Evolutionary conservation across 148 eudicot genomes (phyloP).

Genomic region (Cornus suecica): DNA sequence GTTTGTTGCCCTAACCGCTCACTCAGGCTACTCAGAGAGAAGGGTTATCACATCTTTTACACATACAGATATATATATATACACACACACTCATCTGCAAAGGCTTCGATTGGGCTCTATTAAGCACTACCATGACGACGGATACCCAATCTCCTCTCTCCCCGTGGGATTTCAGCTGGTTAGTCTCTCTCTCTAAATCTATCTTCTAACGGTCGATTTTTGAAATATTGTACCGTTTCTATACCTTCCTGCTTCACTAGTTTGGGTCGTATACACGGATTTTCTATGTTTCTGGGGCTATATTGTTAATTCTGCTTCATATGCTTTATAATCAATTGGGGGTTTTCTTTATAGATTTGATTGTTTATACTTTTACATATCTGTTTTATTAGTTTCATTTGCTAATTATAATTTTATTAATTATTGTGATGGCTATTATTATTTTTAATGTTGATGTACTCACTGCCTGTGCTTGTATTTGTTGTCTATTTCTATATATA

Average conservation of each 20-base stretch:
- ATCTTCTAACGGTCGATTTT: background rate
- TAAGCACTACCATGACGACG: slow-evolving; percentile 1
- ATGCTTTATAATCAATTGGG: background rate
- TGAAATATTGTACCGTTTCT: background rate
- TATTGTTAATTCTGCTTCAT: background rate
- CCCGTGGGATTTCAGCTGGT: slow-evolving; percentile 60
- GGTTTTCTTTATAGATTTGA: background rate
- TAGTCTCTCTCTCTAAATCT: slow-evolving; percentile 7
- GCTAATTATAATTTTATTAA: no score
- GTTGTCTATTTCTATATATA: background rate
- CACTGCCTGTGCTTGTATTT: background rate
- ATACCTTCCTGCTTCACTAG: background rate
- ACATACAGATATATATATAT: no score
- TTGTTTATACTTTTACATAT: background rate
- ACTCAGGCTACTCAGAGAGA: no score
- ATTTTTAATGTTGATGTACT: background rate
- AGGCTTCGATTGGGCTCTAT: background rate
- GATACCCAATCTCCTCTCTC: slow-evolving; percentile 26
- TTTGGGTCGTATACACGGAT: background rate
- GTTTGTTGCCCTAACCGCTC: no score
- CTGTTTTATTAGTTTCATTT: background rate
- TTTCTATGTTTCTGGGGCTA: background rate
- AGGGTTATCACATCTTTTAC: no score
- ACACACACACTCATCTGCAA: no score
- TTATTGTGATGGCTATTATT: no score